These are phyloP conservation scores for Fusarium praegraminearum DNA, from an alignment of 2,329 filamentous ascomycete species.

Conservation along the genomic window DNA sequence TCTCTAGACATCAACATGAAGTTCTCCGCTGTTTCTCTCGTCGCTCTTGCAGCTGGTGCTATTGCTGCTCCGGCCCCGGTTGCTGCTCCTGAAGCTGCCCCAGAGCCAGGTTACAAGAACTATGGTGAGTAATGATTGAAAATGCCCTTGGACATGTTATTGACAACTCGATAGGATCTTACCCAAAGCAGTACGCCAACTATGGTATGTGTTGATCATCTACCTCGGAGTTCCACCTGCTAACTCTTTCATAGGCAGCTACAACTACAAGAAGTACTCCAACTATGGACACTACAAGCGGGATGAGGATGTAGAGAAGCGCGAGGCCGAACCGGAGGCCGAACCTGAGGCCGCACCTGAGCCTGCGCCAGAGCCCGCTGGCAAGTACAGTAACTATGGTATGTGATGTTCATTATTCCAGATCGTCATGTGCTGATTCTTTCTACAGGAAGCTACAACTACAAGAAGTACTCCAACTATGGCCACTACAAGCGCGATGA, in stretches of 20 bases:
- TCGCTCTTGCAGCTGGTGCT: constrained; percentile 43
- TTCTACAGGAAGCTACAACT: constrained; percentile 12
- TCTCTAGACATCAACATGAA: constrained; percentile 47
- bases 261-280: constrained; percentile 29
- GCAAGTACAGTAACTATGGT: constrained; percentile 24
- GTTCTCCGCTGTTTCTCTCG: constrained; percentile 44
- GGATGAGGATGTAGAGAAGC: constrained; percentile 7
- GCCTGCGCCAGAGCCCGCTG: constrained; percentile 1
- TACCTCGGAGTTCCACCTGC: accelerated
- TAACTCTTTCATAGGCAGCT: constrained; percentile 4
- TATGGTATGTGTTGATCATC: background rate
- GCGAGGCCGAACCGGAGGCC: constrained; percentile 10
- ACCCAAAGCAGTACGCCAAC: constrained; percentile 14
- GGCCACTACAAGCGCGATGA: constrained; percentile 25
- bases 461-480: constrained; percentile 24
- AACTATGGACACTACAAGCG: constrained; percentile 25
- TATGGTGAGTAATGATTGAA: constrained; percentile 8
- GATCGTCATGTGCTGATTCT: background rate
- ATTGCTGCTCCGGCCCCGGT: constrained; percentile 46
- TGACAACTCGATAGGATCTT: background rate
- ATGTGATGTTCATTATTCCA: background rate
- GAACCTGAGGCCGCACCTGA: constrained; percentile 12
- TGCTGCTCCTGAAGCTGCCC: constrained; percentile 33
- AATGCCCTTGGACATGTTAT: background rate
- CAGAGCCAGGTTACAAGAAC: constrained; percentile 10